phyloP scores from a whole-genome alignment of 805 yeast species.

The Candida qinlingensis region DNA sequence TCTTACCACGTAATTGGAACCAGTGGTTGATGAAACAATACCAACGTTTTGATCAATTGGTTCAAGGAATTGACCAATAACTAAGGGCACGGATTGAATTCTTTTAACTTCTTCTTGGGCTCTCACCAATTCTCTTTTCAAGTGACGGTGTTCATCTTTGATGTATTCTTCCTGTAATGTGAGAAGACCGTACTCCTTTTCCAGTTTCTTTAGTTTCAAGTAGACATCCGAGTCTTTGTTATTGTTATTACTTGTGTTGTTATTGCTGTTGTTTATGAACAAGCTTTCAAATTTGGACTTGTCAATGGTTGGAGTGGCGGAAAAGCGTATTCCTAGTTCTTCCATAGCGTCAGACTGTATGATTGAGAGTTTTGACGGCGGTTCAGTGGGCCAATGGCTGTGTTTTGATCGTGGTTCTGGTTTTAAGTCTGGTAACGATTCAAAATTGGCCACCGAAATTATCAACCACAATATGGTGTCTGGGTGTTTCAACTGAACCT shows the following conservation, averaged over 20 bases:
- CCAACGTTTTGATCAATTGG: slow-evolving; percentile 97
- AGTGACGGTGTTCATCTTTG: slow-evolving; percentile 95
- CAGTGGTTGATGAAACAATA: slow-evolving; percentile 95
- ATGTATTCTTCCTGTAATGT: slow-evolving; percentile 91
- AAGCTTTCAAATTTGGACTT: slow-evolving; percentile 28
- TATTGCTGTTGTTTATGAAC: slow-evolving; percentile 20
- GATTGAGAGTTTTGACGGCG: neutral
- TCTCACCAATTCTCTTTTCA: slow-evolving; percentile 87
- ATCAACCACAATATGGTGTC: neutral
- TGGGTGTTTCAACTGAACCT: neutral
- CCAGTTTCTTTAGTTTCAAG: slow-evolving; percentile 77
- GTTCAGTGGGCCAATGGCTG: neutral
- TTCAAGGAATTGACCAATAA: slow-evolving; percentile 95
- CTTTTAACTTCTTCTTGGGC: slow-evolving; percentile 99
- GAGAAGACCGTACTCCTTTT: slow-evolving; percentile 83
- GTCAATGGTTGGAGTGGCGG: slow-evolving; percentile 27
- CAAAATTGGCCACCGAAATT: neutral
- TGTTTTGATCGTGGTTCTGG: neutral
- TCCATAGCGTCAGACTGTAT: slow-evolving; percentile 39
- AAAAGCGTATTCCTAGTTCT: slow-evolving; percentile 50
- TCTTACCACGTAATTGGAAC: slow-evolving; percentile 94
- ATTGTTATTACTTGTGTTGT: neutral
- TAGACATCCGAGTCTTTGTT: slow-evolving; percentile 58
- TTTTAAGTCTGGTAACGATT: neutral
- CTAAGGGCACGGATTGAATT: slow-evolving; percentile 95